Evolutionary conservation across 768 basidiomycete species (phyloP).

Genomic region (Plicaturopsis crispa): DNA sequence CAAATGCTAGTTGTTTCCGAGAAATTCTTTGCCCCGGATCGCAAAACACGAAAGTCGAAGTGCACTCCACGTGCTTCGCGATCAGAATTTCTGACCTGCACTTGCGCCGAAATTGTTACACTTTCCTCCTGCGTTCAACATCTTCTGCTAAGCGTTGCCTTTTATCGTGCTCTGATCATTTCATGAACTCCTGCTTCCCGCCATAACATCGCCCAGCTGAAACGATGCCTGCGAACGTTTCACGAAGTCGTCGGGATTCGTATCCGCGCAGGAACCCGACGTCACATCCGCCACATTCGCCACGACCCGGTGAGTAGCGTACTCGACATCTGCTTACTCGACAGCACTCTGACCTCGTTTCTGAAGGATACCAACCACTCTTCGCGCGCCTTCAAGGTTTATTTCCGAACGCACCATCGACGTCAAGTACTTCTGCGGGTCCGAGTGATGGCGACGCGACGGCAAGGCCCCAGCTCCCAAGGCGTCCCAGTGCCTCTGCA

Average conservation of each 20-base stretch:
- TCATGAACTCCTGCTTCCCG: no score
- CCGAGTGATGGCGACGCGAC: conserved; percentile 1
- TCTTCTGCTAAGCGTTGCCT: background rate
- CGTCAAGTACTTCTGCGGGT: conserved; percentile 13
- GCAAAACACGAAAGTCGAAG: conserved; percentile 2
- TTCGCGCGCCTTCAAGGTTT: conserved; percentile 45
- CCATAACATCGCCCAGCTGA: conserved; percentile 1
- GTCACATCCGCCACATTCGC: conserved; percentile 2
- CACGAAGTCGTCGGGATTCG: background rate
- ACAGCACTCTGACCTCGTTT: background rate
- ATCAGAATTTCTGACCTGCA: background rate
- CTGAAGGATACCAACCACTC: conserved; percentile 29
- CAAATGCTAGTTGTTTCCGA: background rate
- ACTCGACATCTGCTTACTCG: background rate
- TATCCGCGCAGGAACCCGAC: background rate
- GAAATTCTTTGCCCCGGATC: background rate
- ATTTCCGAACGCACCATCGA: conserved; percentile 30
- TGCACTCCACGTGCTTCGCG: conserved; percentile 1
- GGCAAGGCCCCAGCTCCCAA: conserved; percentile 15
- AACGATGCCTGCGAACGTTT: background rate
- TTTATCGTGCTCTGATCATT: conserved; percentile 1
- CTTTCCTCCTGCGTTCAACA: background rate
- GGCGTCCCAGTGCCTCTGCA: conserved; percentile 15
- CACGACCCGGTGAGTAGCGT: background rate
- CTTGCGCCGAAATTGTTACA: background rate